Evolutionary conservation across 2,329 filamentous ascomycete species (phyloP).

Genomic region (Alternaria sp.): DNA sequence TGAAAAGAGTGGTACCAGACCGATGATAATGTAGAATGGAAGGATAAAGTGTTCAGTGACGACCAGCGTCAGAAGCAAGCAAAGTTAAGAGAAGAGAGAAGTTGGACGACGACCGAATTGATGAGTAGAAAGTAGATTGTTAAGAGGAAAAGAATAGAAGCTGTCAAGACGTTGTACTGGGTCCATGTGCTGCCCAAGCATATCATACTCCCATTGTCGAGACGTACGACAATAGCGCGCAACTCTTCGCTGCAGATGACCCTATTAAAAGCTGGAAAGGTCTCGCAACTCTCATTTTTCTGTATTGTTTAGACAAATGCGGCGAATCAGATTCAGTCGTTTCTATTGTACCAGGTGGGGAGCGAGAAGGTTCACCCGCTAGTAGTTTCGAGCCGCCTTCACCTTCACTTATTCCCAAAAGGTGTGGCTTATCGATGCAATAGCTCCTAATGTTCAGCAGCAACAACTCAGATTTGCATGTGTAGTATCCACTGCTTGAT

Average conservation of each 20-base stretch:
- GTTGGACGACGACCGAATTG: not conserved
- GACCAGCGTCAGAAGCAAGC: constrained; percentile 15
- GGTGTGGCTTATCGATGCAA: not conserved
- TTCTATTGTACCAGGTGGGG: constrained; percentile 5
- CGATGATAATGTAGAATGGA: not conserved
- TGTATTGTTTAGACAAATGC: constrained; percentile 1
- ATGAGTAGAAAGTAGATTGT: not conserved
- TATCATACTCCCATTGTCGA: constrained; percentile 5
- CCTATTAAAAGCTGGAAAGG: not conserved
- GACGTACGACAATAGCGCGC: constrained; percentile 6
- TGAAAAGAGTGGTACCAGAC: constrained; percentile 5
- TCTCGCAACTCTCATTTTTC: not conserved
- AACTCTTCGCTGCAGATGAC: not conserved
- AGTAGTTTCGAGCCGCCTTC: constrained; percentile 4
- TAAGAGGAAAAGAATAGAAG: not conserved
- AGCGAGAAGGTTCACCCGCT: not conserved
- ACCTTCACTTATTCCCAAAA: constrained; percentile 2
- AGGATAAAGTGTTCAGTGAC: constrained; percentile 1
- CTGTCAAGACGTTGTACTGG: constrained; percentile 1
- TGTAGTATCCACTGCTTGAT: not conserved
- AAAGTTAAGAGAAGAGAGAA: not conserved
- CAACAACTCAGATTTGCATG: not conserved
- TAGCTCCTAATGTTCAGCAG: not conserved
- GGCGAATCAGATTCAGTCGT: not conserved
- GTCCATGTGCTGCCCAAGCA: not conserved